These are phyloP conservation scores for Sherardia arvensis DNA, from an alignment of 257 asterid genomes.

Conservation along the genomic window DNA sequence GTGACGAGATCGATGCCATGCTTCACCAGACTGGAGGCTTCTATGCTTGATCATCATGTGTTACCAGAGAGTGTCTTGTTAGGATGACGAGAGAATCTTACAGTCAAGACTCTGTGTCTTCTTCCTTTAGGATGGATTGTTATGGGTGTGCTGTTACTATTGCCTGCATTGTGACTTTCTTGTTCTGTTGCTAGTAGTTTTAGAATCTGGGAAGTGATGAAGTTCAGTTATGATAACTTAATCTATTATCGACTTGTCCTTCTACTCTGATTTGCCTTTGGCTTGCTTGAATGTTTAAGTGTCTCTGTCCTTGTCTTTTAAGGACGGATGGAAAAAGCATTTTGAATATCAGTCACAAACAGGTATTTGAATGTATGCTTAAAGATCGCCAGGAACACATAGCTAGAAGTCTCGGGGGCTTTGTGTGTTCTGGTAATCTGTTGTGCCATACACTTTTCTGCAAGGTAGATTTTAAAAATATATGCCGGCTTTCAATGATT, in stretches of 20 bases:
- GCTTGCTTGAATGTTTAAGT: neutral
- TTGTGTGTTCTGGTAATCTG: no score
- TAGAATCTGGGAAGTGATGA: neutral
- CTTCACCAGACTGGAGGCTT: conserved; percentile 29
- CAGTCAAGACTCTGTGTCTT: neutral
- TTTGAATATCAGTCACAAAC: no score
- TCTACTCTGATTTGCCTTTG: neutral
- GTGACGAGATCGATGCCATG: conserved; percentile 34
- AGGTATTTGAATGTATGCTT: no score
- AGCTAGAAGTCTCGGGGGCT: no score
- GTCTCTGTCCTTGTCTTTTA: neutral
- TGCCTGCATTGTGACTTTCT: neutral
- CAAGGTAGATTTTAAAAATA: no score
- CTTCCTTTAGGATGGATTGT: neutral
- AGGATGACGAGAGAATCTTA: neutral
- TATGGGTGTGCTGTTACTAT: neutral
- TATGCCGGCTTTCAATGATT: no score
- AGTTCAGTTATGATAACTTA: neutral
- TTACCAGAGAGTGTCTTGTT: neutral
- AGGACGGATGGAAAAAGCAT: no score
- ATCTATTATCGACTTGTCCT: neutral
- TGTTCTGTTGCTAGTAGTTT: neutral
- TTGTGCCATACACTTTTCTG: no score
- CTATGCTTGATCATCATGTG: neutral
- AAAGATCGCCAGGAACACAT: no score